Evolutionary conservation across 2,329 filamentous ascomycete genomes (phyloP).

Genomic region (Neospermospora avenae): DNA sequence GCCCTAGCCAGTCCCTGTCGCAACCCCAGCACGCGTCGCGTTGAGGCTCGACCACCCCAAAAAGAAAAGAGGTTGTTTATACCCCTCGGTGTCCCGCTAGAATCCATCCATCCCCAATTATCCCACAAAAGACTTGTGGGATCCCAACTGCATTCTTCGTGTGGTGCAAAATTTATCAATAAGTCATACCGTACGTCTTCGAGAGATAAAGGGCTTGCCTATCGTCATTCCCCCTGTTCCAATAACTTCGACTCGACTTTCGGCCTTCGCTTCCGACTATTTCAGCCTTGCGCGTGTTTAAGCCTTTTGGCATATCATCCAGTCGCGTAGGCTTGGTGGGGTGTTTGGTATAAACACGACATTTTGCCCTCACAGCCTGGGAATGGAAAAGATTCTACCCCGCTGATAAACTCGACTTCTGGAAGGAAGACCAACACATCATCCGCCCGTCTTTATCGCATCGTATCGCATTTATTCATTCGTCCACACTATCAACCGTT

Average conservation of each 20-base stretch:
- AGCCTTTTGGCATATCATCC: background rate
- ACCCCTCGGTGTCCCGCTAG: background rate
- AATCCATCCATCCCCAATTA: background rate
- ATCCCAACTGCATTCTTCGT: background rate
- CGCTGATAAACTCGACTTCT: background rate
- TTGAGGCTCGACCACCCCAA: constrained; percentile 6
- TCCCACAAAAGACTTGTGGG: too few species aligned
- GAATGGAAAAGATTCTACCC: background rate
- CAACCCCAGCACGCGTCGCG: constrained; percentile 8
- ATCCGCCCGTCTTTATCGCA: background rate
- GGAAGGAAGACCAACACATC: background rate
- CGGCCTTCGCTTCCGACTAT: background rate
- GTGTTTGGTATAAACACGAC: constrained; percentile 9
- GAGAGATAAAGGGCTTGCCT: background rate
- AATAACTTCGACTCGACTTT: background rate
- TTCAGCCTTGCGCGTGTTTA: constrained; percentile 3
- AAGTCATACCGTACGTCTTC: background rate
- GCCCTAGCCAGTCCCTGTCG: background rate
- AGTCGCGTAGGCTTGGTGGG: background rate
- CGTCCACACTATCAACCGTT: background rate
- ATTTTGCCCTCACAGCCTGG: background rate
- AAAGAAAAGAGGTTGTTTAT: constrained; percentile 7
- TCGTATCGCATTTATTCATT: background rate
- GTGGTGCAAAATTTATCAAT: background rate
- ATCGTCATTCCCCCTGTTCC: background rate